A percentile compares a stretch with the other conserved stretches of the same genome.
Evolutionary conservation across 2,329 filamentous ascomycete genomes (phyloP).

Genomic region (Huntiella bhutanensis): DNA sequence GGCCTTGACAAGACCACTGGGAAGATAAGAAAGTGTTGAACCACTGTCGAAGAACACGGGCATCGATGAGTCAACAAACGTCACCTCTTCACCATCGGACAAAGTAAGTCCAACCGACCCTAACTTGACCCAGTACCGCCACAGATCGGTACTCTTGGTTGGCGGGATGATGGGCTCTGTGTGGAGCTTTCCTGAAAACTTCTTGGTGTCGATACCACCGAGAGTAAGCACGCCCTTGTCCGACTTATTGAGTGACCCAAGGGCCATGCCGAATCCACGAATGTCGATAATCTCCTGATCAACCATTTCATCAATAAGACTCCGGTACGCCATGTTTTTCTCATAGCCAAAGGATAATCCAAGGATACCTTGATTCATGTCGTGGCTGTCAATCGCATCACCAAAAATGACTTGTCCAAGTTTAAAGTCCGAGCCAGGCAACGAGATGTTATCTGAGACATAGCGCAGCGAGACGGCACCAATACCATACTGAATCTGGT

Average conservation of each 20-base stretch:
- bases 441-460: constrained; percentile 16
- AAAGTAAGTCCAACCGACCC: constrained; percentile 18
- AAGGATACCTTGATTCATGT: constrained; percentile 18
- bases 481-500: constrained; percentile 17
- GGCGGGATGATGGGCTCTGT: constrained; percentile 16
- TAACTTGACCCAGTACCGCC: constrained; percentile 24
- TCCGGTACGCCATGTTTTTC: constrained; percentile 16
- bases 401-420: constrained; percentile 17
- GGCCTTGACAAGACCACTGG: constrained; percentile 30
- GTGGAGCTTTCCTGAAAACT: constrained; percentile 22
- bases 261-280: constrained; percentile 18
- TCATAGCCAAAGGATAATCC: constrained; percentile 18
- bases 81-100: constrained; percentile 12
- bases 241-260: constrained; percentile 16
- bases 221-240: constrained; percentile 21
- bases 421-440: constrained; percentile 15
- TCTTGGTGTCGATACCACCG: constrained; percentile 27
- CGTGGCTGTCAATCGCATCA: constrained; percentile 15
- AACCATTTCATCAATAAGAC: constrained; percentile 17
- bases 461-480: constrained; percentile 17
- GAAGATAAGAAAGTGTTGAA: constrained; percentile 47
- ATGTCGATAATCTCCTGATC: constrained; percentile 16
- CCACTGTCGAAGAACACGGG: constrained; percentile 45
- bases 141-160: constrained; percentile 14
- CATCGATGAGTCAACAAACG: constrained; percentile 19